phyloP scores from a whole-genome alignment of 257 asterid genomes.

The Coffea eugenioides region DNA sequence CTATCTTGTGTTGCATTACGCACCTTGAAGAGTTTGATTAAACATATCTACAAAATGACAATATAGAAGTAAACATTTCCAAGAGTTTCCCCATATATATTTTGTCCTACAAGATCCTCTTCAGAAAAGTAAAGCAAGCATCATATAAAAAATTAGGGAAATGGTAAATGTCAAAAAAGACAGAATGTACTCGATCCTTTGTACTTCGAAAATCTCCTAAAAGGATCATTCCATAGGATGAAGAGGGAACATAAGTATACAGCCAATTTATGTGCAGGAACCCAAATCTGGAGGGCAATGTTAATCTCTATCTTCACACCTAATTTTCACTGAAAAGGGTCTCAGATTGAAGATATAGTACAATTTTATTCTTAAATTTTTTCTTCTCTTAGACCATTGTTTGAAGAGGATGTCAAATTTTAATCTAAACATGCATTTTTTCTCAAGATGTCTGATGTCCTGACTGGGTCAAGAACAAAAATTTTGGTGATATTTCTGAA shows the following conservation, averaged over 20 bases:
- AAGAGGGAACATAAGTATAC: neutral
- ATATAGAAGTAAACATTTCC: neutral
- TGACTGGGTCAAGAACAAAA: neutral
- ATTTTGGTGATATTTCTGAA: neutral
- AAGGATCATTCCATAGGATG: neutral
- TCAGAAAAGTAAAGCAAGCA: neutral
- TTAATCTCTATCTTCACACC: neutral
- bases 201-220: too few species aligned
- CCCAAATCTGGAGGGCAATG: neutral
- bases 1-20: neutral
- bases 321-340: neutral
- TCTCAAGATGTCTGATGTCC: neutral
- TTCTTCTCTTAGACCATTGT: neutral
- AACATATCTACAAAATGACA: neutral
- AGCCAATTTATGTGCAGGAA: neutral
- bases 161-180: neutral
- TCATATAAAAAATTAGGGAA: neutral
- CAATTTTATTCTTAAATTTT: neutral
- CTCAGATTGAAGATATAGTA: neutral
- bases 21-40: neutral
- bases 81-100: neutral
- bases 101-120: neutral
- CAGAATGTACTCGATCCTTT: neutral
- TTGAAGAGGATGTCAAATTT: neutral
- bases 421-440: neutral